Evolutionary conservation across 2,329 filamentous ascomycete genomes (phyloP), one percentile per base, ranked within the genome.

Genomic region (Chrysoporthe cubensis): DNA sequence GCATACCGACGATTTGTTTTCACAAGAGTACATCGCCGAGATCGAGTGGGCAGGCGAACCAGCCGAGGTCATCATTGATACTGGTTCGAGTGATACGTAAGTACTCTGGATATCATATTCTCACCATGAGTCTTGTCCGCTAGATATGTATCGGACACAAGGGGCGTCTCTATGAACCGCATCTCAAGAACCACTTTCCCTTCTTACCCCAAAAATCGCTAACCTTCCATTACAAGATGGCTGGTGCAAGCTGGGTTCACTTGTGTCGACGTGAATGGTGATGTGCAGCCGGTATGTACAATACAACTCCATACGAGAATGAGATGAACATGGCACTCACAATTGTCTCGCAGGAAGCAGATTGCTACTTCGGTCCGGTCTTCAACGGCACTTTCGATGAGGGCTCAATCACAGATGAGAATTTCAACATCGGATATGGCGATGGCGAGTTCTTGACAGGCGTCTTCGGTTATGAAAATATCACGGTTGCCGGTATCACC

Each of bases 401-500:
- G 4, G 73, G 73, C 6, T 48, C 52, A 2, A 75, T 84, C 14
- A 69, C 78, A 2, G 71, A 80, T 61, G 71, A 80, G 66, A 78
- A 79, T 50, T 83, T 83, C 73, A 77, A 79, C 60, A 79, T 82
- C 59, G 74, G 73, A 26, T 85, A 85, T 72, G 79, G 78, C 1
- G 79, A 81, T 70, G 80, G 80, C 21, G 79, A 81, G 26, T 78
- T 77, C 13, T 70, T 81, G n/a, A 77, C 70, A 1, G 82, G 80
- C 18, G 73, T 69, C 18, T 77, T 80, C 67, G 82, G 77, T 3
- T 78, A 75, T 62, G 78, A 81, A 56, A 73, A 78, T 8, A 78
- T 84, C 59, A 80, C 74, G 4, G 74, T 87, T 43, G 83, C 76
- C 16, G 81, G 81, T 0, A 77, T 87, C 59, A 80, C 78, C 1